Evolutionary conservation across 2,329 filamentous ascomycete species (phyloP).

Genomic region (Nemania sp.): DNA sequence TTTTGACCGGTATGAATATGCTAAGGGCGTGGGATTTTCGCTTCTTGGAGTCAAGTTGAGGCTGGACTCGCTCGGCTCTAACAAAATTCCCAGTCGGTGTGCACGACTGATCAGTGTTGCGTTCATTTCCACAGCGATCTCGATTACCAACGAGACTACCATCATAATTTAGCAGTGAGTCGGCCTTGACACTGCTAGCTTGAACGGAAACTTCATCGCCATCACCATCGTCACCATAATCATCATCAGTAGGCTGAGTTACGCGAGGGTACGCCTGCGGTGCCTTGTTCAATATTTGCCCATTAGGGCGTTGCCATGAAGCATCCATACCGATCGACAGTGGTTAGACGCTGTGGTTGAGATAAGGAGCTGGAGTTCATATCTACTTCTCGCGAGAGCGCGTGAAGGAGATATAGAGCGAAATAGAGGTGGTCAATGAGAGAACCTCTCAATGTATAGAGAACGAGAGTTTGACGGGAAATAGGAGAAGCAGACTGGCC

Average conservation of each 20-base stretch:
- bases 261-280: neutral
- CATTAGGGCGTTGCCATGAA: neutral
- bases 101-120: conserved; percentile 11
- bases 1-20: conserved; percentile 37
- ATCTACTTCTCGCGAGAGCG: neutral
- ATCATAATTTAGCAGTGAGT: conserved; percentile 27
- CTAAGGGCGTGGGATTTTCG: conserved; percentile 35
- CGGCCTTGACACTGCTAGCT: conserved; percentile 34
- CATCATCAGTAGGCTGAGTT: conserved; percentile 12
- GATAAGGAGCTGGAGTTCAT: neutral
- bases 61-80: conserved; percentile 5
- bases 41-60: conserved; percentile 34
- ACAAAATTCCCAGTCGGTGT: conserved; percentile 14
- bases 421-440: neutral
- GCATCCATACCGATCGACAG: conserved; percentile 10
- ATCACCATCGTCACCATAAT: conserved; percentile 30
- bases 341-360: neutral
- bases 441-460: neutral
- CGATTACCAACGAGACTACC: conserved; percentile 24
- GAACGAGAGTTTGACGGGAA: neutral
- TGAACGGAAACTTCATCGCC: conserved; percentile 36
- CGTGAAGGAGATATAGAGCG: neutral
- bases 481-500: neutral
- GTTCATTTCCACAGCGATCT: conserved; percentile 2
- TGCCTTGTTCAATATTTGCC: neutral